Evolutionary conservation across 2,329 filamentous ascomycete genomes (phyloP), one percentile per base, ranked within the genome.

Genomic region (Monosporascus sp.): DNA sequence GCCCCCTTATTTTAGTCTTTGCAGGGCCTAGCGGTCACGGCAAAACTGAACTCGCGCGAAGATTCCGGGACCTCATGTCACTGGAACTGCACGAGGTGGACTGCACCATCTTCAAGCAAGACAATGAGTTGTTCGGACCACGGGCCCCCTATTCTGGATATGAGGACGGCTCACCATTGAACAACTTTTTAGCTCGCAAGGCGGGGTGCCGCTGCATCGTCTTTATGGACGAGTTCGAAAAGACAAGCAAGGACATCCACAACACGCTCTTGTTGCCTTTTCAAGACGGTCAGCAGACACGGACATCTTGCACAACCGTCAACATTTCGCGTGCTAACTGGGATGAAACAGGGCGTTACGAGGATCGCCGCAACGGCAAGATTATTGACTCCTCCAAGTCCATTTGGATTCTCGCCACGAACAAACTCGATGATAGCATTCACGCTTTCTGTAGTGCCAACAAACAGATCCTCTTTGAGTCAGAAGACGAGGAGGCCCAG

Each of bases 201-300:
- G 58, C 57, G 6, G 71, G 69, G 2, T 37, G 69, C 48, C 60
- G 65, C 19, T 68, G 66, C 37, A 69, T 80, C 8, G 72, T 80
- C 0, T 79, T 78, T 53, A 57, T 80, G 16, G 77, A 80, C 49
- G 77, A 81, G 49, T 78, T 80, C 45, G 77, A 79, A 40, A 79
- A 78, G 60, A 76, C 74, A 0, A 65, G 57, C 0, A 17, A 61
- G 5, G 67, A 72, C 1, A 66, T 78, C 2, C 70, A 70, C 9
- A 60, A 77, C 20, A 61, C 75, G 5, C 62, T 80, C 7, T 60
- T 81, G 2, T 55, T 75, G 3, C 69, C 72, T 0, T 75, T 78
- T 52, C 72, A 78, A 5, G 67, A 69, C 41, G 75, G 75, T 72
- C 62, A 51, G 64, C 52, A 48, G 37, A 54, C 16, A 44, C 37